Evolutionary conservation across 106 monocot species (phyloP), one percentile per base, ranked within the genome.

Genomic region (Agapanthus africanus): DNA sequence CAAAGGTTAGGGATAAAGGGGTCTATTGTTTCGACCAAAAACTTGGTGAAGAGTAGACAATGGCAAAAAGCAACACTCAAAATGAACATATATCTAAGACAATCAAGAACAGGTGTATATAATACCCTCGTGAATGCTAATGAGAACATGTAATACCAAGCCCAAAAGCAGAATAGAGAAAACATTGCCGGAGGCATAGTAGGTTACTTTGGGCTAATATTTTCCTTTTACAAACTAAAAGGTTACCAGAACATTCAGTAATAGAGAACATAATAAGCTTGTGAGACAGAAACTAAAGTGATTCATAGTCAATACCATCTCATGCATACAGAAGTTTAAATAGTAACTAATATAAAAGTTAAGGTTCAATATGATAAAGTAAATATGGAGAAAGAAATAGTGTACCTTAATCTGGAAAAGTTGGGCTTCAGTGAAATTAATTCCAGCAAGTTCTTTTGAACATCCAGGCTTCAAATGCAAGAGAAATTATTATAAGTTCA

Each of bases 401-500:
- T 37, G 6, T 74, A 79, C 79, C 79, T 79, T 79, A 18, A 79
- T 74, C 71, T 86, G 92, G 36, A 99, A 87, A 73, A 99, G 91
- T 75, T 99, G 92, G 34, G 82, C 92, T 80, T 87, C 97, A 38
- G 76, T 70, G 71, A 99, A 87, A 67, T 89, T 87, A 76, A 80
- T 76, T 66, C 79, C 84, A 66, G 84, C 67, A 68, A 99, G 73
- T 73, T 92, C 84, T 60, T 73, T 81, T 39, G 97, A 99, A 72
- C 97, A 99, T 4, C 92, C 97, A 32, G 97, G 97, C 97, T 99
- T 70, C 67, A 76, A 54, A 68, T 69, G 64, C 64, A 74, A 74
- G 21, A 66, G 14, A 42, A 74, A 70, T 35, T 62, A n/a, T n/a
- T n/a, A 62, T 25, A 13, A 57, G 10, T 30, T 21, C 34, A 62